These are phyloP conservation scores for Neopestalotiopsis rosae DNA, from an alignment of 2,329 filamentous ascomycete species.

Conservation along the genomic window DNA sequence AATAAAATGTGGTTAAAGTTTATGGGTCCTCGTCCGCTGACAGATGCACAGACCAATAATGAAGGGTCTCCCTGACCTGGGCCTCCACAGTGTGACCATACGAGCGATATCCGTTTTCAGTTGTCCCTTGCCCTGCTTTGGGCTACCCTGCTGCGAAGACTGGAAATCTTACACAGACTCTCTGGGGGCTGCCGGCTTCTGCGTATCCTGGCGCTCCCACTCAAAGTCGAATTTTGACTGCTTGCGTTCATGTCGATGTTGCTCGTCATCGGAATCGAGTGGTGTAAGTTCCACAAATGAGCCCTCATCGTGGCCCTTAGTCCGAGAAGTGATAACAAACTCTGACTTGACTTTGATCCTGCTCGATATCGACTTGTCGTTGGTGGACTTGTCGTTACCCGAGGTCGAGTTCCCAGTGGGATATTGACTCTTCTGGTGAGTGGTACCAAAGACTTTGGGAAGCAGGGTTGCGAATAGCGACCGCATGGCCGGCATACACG, in stretches of 20 bases:
- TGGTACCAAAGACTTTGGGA: not conserved
- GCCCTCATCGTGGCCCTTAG: not conserved
- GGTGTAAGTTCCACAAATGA: not conserved
- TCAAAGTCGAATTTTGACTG: not conserved
- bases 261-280: not conserved
- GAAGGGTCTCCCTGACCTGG: not conserved
- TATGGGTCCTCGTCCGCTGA: not conserved
- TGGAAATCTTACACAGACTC: not conserved
- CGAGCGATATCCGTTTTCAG: not conserved
- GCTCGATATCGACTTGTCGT: not conserved
- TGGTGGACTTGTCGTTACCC: not conserved
- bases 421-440: not conserved
- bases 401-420: not conserved
- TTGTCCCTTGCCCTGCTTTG: not conserved
- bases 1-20: not conserved
- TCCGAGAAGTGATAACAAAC: not conserved
- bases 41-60: not conserved
- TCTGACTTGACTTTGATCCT: not conserved
- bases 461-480: not conserved
- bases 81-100: not conserved
- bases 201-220: not conserved
- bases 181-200: not conserved
- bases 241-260: not conserved
- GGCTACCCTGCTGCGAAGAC: not conserved
- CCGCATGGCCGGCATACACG: slow-evolving; percentile 8